Base-by-base conservation (phyloP, 768 basidiomycete species). In the Tricholoma hemisulphureum region DNA sequence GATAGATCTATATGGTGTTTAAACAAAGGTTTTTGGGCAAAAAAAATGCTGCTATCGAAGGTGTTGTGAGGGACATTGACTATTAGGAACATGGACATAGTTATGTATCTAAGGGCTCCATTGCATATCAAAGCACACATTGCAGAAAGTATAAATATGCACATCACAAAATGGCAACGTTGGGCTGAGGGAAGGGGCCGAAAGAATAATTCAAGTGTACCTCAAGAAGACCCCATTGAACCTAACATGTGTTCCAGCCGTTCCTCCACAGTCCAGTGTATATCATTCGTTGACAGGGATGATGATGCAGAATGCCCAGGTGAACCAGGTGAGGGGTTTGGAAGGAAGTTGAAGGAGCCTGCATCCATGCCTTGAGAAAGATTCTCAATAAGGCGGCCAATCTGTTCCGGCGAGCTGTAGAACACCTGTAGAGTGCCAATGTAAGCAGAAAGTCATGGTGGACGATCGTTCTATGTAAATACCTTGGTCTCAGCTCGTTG, bases 401-500 rank as follows among this genome's bases (percentile, higher is more conserved):
- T 93, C 60, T 92, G 87, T 39, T 85, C 82, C 21, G 88, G 79
- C 16, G 89, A 84, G 63, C 87, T 88, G 71, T 86, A 87, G 71
- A 86, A 89, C 59, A 90, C 83, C 88, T 91, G 69, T 61, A 59
- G 57, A 41, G 65, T 37, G 54, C 49, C 7, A 61, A 56, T 65
- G 69, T 65, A 62, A 64, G 61, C 66, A 74, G 67, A 72, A 67
- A 65, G 64, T 51, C 56, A 34, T 56, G 39, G 57, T 61, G 61
- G 60, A 23, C 43, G 56, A 58, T 60, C 55, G 57, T 55, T 34
- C 45, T 49, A 31, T 46, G 54, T 65, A 70, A 77, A 60, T 71
- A 89, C 91, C 84, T 93, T 93, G 31, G 92, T 94, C 68, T 94
- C 91, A 61, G 92, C 91, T 50, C 88, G 83, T 63, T 74, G 71